Conservation (phyloP, 2,329 filamentous ascomycete species). For the Colletotrichum kahawae region DNA sequence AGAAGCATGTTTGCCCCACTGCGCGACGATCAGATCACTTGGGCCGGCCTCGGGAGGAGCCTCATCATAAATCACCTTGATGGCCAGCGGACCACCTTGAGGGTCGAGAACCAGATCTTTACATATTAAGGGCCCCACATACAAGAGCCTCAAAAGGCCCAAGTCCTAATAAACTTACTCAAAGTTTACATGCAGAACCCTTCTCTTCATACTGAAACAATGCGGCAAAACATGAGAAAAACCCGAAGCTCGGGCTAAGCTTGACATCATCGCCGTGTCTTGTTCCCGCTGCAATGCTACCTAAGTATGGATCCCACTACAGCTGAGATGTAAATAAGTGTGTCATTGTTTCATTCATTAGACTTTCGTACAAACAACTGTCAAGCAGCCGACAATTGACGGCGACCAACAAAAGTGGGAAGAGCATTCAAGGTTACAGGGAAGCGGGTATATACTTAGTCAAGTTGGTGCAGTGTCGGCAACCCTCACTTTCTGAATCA, state of each 20-base stretch:
- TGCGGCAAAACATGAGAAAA: background rate
- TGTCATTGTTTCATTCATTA: background rate
- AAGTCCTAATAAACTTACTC: background rate
- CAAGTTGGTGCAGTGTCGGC: background rate
- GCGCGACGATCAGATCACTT: background rate
- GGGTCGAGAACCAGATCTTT: background rate
- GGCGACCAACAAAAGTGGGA: background rate
- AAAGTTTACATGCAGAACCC: background rate
- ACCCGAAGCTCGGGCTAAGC: background rate
- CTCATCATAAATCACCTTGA: background rate
- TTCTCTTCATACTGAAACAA: background rate
- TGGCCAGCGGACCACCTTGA: background rate
- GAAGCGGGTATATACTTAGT: background rate
- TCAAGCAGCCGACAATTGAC: background rate
- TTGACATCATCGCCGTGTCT: background rate
- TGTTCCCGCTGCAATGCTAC: background rate
- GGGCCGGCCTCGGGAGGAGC: background rate
- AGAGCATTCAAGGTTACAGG: background rate
- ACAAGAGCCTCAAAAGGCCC: background rate
- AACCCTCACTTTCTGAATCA: background rate
- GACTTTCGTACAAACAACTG: background rate
- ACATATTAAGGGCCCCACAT: background rate
- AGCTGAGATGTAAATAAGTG: background rate
- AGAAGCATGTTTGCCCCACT: background rate
- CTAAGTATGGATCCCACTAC: background rate